phyloP scores from a whole-genome alignment of 129 eudicot genomes.

The Chrysanthemum lavandulifolium region DNA sequence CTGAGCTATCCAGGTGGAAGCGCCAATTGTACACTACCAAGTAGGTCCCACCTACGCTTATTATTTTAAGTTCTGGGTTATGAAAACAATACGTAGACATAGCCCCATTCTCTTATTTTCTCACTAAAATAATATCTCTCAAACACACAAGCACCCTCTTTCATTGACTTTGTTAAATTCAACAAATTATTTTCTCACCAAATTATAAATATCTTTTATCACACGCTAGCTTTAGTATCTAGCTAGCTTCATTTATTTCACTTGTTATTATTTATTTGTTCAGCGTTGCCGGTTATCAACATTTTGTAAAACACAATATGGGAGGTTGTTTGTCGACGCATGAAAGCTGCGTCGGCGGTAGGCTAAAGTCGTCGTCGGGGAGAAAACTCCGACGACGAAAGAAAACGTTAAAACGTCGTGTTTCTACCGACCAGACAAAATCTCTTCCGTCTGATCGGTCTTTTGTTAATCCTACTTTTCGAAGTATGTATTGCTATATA shows the following conservation, averaged over 20 bases:
- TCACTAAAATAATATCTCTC: not conserved
- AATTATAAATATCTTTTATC: slow-evolving; percentile 12
- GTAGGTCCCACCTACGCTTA: slow-evolving; percentile 15
- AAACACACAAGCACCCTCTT: not conserved
- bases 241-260: too few relatives aligned
- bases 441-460: slow-evolving; percentile 48
- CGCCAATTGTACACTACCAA: slow-evolving; percentile 28
- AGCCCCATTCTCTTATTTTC: not conserved
- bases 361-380: slow-evolving; percentile 30
- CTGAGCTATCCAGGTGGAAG: slow-evolving; percentile 29
- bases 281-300: too few relatives aligned
- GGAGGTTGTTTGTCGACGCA: slow-evolving; percentile 86
- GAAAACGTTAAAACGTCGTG: slow-evolving; percentile 43
- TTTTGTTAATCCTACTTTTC: slow-evolving; percentile 43
- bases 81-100: slow-evolving; percentile 27
- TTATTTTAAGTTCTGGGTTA: not conserved
- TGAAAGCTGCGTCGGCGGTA: slow-evolving; percentile 59
- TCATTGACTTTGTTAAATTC: not conserved
- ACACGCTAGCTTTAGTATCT: slow-evolving; percentile 10
- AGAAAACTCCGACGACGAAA: slow-evolving; percentile 43
- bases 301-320: slow-evolving; percentile 35
- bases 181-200: slow-evolving; percentile 21
- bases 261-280: too few relatives aligned
- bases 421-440: slow-evolving; percentile 49
- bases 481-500: slow-evolving; percentile 6